Percentiles rank a stretch among this genome's conserved stretches.
phyloP scores from a whole-genome alignment of 2,329 filamentous ascomycete genomes.

The Aspergillus jensenii region DNA sequence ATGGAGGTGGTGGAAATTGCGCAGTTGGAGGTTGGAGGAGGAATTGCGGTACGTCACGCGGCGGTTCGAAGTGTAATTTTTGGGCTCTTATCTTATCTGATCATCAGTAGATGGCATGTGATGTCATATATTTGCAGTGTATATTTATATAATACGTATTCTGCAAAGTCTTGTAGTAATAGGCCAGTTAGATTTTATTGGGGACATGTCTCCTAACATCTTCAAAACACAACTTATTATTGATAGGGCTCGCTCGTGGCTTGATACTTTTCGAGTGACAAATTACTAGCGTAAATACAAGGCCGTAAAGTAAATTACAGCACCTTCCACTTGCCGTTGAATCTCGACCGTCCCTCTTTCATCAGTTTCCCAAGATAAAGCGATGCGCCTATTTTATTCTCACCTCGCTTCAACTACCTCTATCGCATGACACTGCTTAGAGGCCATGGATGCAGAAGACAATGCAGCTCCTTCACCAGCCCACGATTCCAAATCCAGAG shows the following conservation, averaged over 20 bases:
- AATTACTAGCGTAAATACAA: background rate
- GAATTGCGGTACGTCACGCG: background rate
- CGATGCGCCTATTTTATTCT: background rate
- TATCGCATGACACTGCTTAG: background rate
- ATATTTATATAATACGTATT: background rate
- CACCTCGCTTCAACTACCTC: background rate
- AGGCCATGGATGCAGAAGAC: background rate
- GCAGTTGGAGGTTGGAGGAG: background rate
- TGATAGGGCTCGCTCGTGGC: background rate
- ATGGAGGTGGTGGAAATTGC: background rate
- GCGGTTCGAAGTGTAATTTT: background rate
- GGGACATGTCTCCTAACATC: background rate
- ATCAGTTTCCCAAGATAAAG: background rate
- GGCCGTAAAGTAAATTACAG: background rate
- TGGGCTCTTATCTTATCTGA: slow-evolving; percentile 22
- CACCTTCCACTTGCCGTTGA: background rate
- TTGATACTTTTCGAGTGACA: background rate
- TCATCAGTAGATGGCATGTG: slow-evolving; percentile 5
- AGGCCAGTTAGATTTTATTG: background rate
- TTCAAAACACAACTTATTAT: background rate
- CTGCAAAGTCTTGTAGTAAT: background rate
- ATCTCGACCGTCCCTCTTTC: background rate
- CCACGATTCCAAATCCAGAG: background rate
- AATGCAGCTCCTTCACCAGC: background rate
- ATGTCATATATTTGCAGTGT: slow-evolving; percentile 11